Base-by-base conservation (phyloP, 1,139 yeast species). In the Sugiyamaella paludigena region DNA sequence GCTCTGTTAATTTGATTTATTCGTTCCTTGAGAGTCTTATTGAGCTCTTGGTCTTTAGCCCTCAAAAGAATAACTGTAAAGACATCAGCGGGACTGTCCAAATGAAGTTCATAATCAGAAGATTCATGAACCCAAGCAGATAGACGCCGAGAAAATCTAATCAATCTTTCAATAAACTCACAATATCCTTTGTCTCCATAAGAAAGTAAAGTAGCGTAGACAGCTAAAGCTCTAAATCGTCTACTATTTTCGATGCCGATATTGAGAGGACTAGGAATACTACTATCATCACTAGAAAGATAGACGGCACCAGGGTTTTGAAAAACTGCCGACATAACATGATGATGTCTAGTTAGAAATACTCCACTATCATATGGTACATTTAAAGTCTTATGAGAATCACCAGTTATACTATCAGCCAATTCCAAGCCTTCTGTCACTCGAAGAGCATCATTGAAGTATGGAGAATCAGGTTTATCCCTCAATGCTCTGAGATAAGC, bases 361-460 rank as follows among this genome's bases (percentile, higher is more conserved):
- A 60, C 49, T 2, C 65, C 65, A 39, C 63, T 56, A 36, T 61
- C 65, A 39, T 61, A 61, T 2, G 65, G 64, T 10, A 61, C 65
- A 36, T 61, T 61, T 33, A 61, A 51, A 8, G 63, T 58, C 51
- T 61, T 61, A 54, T 61, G 65, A 36, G 54, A 55, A 37, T 61
- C 65, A 6, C 62, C 64, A 2, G 64, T 59, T 35, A 61, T 61
- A 30, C 59, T 55, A 39, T 61, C 65, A 10, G 63, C 65, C 26
- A 59, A 51, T 46, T 61, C 64, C 9, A 61, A 47, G 1, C 59
- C 58, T 6, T 38, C 50, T 4, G 61, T 54, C 48, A 58, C 49
- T 7, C 43, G 24, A 6, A 24, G 26, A 24, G 59, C 61, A n/a
- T 46, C 42, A 7, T 38, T 19, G 15, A 35, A 40, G 13, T 50